Base-by-base conservation (phyloP, 257 asterid species). In the Cynanchum wilfordii region DNA sequence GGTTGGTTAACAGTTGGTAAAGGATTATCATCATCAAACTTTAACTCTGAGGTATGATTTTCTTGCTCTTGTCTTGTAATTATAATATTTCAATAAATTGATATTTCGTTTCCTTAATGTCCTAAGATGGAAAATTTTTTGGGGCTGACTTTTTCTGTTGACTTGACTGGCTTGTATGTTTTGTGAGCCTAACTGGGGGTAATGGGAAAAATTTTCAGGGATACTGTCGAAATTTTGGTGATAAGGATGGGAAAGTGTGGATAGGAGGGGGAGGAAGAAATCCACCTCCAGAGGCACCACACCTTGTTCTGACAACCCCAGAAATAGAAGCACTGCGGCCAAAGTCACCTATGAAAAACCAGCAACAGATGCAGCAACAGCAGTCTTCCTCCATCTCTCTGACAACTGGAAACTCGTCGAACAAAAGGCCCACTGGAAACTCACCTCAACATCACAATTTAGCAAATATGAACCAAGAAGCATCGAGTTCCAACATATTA, bases 1-100 rank as follows among this genome's bases (percentile, higher is more conserved):
- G 99, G 99, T 80, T 95, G 99, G 99, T 85, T 95, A 86, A 95
- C 99, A 54, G 88, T 90, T n/a, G 99, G 99, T 76, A 84, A 87
- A 62, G 99, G 88, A 79, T 78, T 95, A 76, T 85, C 97, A 72
- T 95, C 99, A 2, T 86, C 98, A 54, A 95, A 95, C 83, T 95
- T 95, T 73, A 89, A 86, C 73, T 73, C 92, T 13, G 97, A 91
- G 96, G 99, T 91, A 86, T 67, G 75, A 55, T 71, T 16, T 78
- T 57, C 15, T 71, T 38, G 25, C 58, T 68, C 62, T 24, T 6
- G 73, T 17, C 49, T 47, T 45, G 24, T 57, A 20, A 30, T 66
- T 17, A 42, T 42, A 33, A 50, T 25, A 62, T 60, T 59, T 20
- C 45, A 38, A 42, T 42, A 42, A 7, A 36, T 56, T 57, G 33